Conservation (phyloP, 345 rosid genomes). For the Hibiscus tridactylites region DNA sequence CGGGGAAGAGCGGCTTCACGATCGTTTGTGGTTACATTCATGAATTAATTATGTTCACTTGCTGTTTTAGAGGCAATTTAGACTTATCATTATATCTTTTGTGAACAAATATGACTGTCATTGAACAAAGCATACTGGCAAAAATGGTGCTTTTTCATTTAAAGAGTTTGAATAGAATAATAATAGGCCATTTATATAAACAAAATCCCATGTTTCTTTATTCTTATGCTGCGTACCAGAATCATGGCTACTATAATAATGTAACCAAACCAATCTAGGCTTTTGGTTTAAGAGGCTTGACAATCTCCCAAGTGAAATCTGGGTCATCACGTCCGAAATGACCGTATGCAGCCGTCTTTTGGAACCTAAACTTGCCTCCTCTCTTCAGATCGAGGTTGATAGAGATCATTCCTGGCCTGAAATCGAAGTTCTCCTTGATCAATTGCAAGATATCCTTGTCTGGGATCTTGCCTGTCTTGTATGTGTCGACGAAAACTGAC, state of each 20-base stretch:
- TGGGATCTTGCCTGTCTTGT: constrained; percentile 49
- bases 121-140: no score
- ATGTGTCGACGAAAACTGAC: constrained; percentile 55
- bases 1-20: constrained; percentile 77
- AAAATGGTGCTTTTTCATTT: neutral
- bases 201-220: constrained; percentile 13
- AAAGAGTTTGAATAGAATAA: neutral
- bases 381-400: constrained; percentile 66
- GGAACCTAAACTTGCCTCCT: constrained; percentile 68
- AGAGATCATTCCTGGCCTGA: constrained; percentile 78
- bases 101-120: no score
- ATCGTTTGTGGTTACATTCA: neutral
- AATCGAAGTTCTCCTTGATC: constrained; percentile 59
- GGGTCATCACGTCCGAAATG: constrained; percentile 70
- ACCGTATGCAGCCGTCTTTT: constrained; percentile 68
- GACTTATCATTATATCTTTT: neutral
- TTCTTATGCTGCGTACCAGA: constrained; percentile 15
- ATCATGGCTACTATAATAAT: constrained; percentile 12
- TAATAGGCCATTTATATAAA: neutral
- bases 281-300: constrained; percentile 63
- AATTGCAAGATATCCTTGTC: constrained; percentile 44
- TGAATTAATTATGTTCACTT: neutral
- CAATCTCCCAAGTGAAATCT: constrained; percentile 70
- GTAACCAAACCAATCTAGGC: constrained; percentile 24
- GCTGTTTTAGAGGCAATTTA: no score